A percentile compares a stretch with the other conserved stretches of the same genome.
phyloP scores from a whole-genome alignment of 805 yeast species.

The Komagataella kurtzmanii region DNA sequence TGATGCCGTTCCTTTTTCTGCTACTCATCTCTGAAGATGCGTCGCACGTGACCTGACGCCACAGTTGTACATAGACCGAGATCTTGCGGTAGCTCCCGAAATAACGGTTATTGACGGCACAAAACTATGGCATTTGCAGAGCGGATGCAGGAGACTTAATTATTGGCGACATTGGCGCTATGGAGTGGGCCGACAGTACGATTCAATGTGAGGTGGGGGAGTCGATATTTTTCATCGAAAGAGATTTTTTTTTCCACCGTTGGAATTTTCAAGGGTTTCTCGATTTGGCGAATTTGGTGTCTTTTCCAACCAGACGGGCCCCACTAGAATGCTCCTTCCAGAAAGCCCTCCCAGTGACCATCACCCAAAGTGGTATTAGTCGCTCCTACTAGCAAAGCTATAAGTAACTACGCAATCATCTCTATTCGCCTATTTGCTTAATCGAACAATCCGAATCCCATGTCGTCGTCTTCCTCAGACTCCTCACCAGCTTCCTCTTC shows the following conservation, averaged over 20 bases:
- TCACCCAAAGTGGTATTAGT: conserved; percentile 2
- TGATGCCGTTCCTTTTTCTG: neutral
- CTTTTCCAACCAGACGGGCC: neutral
- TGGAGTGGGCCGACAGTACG: neutral
- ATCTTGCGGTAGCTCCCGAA: neutral
- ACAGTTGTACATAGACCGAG: neutral
- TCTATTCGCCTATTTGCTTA: conserved; percentile 27
- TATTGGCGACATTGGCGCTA: neutral
- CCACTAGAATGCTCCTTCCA: neutral
- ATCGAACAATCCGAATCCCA: conserved; percentile 95
- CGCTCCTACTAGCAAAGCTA: conserved; percentile 1
- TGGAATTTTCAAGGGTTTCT: neutral
- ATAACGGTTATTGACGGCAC: conserved; percentile 2
- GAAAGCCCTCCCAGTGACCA: neutral
- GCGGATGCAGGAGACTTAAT: neutral
- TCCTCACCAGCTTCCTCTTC: conserved; percentile 42
- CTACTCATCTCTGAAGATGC: neutral
- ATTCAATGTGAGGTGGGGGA: neutral
- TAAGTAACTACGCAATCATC: neutral
- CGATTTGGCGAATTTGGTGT: neutral
- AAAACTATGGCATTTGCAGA: neutral
- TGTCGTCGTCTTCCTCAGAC: conserved; percentile 41
- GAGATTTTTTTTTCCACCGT: neutral
- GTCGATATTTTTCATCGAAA: neutral
- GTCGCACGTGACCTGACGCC: neutral